These are phyloP conservation scores for Neurospora sp. DNA, from an alignment of 495 filamentous ascomycete genomes.

Conservation along the genomic window DNA sequence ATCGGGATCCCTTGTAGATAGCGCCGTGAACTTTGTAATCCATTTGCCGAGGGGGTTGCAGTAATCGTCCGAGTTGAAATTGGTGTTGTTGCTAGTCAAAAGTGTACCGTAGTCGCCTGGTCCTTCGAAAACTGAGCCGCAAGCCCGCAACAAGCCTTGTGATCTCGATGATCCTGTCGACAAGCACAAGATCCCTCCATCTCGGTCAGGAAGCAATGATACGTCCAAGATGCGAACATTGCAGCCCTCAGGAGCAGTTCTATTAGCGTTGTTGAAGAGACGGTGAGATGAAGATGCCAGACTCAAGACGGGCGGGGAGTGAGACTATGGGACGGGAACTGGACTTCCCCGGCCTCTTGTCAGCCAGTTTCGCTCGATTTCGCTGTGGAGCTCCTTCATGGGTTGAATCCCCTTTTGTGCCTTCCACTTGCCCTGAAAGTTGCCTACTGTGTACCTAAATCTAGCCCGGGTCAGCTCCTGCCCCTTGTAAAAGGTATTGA, in stretches of 20 bases:
- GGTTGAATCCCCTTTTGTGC: background rate
- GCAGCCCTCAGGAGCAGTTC: background rate
- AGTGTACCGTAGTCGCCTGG: background rate
- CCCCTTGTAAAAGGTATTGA: background rate
- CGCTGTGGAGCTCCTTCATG: background rate
- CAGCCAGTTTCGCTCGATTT: background rate
- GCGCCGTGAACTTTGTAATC: background rate
- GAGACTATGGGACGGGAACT: background rate
- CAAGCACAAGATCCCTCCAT: background rate
- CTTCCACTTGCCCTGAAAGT: background rate
- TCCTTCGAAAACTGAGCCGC: background rate
- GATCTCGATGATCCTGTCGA: background rate
- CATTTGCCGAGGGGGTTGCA: background rate
- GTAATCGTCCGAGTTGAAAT: background rate
- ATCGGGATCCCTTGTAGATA: background rate
- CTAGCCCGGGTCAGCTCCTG: background rate
- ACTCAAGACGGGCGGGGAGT: background rate
- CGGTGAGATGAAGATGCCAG: background rate
- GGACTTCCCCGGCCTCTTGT: background rate
- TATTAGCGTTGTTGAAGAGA: background rate
- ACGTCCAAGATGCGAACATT: background rate
- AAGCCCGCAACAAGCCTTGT: background rate
- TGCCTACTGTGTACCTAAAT: background rate
- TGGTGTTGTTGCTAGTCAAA: background rate
- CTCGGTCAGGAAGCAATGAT: background rate